phyloP scores from a whole-genome alignment of 164 flowering plant species.

The Dillenia turbinata region DNA sequence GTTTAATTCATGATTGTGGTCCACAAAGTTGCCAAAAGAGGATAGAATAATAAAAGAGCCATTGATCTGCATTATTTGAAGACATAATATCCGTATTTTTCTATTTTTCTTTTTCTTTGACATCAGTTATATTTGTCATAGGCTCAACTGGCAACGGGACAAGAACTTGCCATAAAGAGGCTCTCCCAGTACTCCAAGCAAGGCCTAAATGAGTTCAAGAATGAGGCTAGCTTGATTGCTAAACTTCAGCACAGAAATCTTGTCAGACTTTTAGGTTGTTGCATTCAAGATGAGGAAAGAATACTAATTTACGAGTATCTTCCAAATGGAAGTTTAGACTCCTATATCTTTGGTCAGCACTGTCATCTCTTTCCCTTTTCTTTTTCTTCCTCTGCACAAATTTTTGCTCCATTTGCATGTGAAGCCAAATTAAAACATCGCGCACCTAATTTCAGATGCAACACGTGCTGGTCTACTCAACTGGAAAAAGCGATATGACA shows the following conservation, averaged over 20 bases:
- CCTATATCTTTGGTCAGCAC: conserved; percentile 33
- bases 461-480: conserved; percentile 13
- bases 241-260: conserved; percentile 48
- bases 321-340: conserved; percentile 46
- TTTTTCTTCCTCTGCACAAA: background rate
- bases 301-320: conserved; percentile 48
- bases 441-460: conserved; percentile 22
- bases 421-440: background rate
- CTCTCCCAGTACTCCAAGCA: conserved; percentile 31
- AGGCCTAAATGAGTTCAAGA: conserved; percentile 36
- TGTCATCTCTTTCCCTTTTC: background rate
- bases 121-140: conserved; percentile 1
- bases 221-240: conserved; percentile 31
- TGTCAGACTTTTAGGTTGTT: conserved; percentile 39
- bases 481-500: conserved; percentile 36
- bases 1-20: no score
- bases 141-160: conserved; percentile 23
- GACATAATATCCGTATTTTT: background rate
- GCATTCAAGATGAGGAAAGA: conserved; percentile 30
- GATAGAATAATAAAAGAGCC: background rate
- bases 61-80: background rate
- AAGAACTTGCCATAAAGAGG: conserved; percentile 37
- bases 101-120: background rate
- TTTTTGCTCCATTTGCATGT: background rate
- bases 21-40: no score